A percentile compares a stretch with the other conserved stretches of the same genome.
These are phyloP conservation scores for Zasmidium angulare DNA, from an alignment of 2,329 filamentous ascomycete species.

Conservation along the genomic window DNA sequence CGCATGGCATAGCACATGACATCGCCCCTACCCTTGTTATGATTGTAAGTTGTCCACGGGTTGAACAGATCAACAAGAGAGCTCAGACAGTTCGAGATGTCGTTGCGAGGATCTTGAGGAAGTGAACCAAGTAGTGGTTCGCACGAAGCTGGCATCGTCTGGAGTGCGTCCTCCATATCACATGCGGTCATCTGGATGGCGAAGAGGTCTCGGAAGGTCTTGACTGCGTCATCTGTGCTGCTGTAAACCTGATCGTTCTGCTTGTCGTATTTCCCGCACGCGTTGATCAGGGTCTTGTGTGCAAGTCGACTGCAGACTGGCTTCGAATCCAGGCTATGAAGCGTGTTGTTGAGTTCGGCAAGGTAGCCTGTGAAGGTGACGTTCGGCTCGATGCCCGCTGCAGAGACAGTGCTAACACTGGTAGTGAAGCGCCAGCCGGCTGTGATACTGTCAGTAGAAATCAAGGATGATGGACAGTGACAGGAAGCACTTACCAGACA, in stretches of 20 bases:
- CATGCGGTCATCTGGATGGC: constrained; percentile 64
- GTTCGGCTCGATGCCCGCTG: background rate
- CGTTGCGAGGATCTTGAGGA: constrained; percentile 32
- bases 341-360: constrained; percentile 41
- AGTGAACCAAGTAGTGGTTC: constrained; percentile 41
- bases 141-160: constrained; percentile 53
- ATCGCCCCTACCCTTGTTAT: constrained; percentile 60
- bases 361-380: constrained; percentile 8
- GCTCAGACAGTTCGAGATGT: constrained; percentile 53
- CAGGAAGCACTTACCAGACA: background rate
- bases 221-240: constrained; percentile 24
- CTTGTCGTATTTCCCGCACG: constrained; percentile 51
- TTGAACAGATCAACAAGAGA: constrained; percentile 49
- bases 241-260: constrained; percentile 21
- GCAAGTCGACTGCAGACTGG: constrained; percentile 57
- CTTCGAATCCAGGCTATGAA: constrained; percentile 46
- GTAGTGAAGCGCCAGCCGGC: background rate
- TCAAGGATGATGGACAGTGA: background rate
- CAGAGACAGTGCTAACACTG: too few species aligned
- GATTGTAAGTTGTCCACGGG: constrained; percentile 65
- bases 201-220: constrained; percentile 52
- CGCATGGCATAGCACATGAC: constrained; percentile 63
- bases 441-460: background rate
- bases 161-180: constrained; percentile 56
- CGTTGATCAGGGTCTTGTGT: constrained; percentile 51